Evolutionary conservation across 179 eudicot genomes (phyloP).

Genomic region (Beta lomatogona): DNA sequence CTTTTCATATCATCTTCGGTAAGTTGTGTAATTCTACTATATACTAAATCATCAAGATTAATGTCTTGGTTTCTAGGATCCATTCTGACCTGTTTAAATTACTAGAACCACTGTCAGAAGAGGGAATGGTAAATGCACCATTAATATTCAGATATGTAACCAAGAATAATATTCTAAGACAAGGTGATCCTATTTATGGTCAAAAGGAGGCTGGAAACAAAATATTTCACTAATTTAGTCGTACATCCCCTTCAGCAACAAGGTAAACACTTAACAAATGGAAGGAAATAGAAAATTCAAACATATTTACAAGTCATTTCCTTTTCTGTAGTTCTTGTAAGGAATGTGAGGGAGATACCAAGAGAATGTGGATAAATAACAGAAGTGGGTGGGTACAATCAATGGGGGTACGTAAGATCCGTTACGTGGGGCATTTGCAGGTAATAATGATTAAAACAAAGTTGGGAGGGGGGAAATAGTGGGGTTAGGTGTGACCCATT

Average conservation of each 20-base stretch:
- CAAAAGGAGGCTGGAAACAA: background rate
- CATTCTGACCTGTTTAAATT: slow-evolving; percentile 73
- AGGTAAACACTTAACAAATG: background rate
- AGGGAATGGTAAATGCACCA: slow-evolving; percentile 14
- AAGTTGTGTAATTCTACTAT: slow-evolving; percentile 54
- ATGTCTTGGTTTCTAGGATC: slow-evolving; percentile 88
- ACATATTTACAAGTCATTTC: background rate
- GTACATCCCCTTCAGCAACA: background rate
- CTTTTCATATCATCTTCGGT: slow-evolving; percentile 80
- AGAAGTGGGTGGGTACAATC: too few relatives aligned
- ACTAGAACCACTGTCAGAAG: slow-evolving; percentile 27
- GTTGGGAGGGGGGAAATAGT: too few relatives aligned
- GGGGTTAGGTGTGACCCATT: too few relatives aligned
- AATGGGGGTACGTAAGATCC: too few relatives aligned
- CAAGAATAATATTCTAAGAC: background rate
- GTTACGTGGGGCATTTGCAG: too few relatives aligned
- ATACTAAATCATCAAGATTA: slow-evolving; percentile 78
- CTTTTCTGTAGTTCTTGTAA: too few relatives aligned
- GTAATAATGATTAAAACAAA: too few relatives aligned
- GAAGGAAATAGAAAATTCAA: background rate
- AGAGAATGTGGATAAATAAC: too few relatives aligned
- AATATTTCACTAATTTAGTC: background rate
- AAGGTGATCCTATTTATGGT: background rate
- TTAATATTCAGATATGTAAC: background rate
- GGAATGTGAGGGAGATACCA: too few relatives aligned